A percentile compares a stretch with the other conserved stretches of the same genome.
phyloP scores from a whole-genome alignment of 83 land plant genomes.

The Picea abies region DNA sequence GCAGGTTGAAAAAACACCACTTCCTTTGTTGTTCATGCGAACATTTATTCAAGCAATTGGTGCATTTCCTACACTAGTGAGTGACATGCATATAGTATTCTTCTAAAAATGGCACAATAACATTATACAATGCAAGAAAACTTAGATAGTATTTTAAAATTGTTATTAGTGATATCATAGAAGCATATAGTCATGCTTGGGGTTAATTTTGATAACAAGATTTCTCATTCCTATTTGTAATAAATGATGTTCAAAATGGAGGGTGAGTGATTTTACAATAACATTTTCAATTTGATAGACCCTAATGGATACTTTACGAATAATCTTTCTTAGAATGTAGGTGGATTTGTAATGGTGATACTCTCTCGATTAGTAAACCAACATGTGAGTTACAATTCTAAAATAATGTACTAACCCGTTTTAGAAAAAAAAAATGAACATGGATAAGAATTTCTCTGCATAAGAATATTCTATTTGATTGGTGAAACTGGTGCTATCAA shows the following conservation, averaged over 20 bases:
- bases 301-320: no score
- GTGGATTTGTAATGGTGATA: no score
- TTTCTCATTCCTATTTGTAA: no score
- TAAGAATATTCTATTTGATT: neutral
- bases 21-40: constrained; percentile 73
- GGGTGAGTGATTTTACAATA: no score
- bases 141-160: neutral
- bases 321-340: no score
- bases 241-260: no score
- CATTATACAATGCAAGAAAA: neutral
- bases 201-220: neutral
- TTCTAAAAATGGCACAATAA: neutral
- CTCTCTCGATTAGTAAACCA: no score
- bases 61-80: constrained; percentile 73
- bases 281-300: no score
- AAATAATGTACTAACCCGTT: neutral
- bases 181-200: neutral
- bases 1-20: constrained; percentile 79
- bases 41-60: constrained; percentile 95
- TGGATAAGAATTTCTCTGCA: no score
- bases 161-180: neutral
- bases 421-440: neutral
- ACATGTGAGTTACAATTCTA: no score
- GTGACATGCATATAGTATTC: neutral
- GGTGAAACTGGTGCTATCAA: no score